Evolutionary conservation across 139 green algal genomes (phyloP).

Genomic region (Zygnema circumcarinatum): DNA sequence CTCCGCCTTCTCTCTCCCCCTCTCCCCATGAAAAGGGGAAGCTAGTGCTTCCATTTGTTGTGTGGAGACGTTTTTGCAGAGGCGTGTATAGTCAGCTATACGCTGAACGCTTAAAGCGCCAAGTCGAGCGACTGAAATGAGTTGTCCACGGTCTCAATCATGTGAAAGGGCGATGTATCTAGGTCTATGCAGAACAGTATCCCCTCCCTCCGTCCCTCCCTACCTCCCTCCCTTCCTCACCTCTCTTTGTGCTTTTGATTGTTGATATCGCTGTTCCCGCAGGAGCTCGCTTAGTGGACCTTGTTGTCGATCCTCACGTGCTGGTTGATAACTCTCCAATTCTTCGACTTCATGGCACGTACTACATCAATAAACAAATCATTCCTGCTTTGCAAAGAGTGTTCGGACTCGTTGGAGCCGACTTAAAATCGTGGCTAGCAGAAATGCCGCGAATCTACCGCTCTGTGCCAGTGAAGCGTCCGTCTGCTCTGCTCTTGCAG

Average conservation of each 20-base stretch:
- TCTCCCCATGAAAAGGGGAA: background rate
- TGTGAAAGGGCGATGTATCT: background rate
- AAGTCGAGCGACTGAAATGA: too few species aligned
- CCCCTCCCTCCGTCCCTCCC: too few species aligned
- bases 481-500: background rate
- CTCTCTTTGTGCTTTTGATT: too few species aligned
- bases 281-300: slow-evolving; percentile 53
- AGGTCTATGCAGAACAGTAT: too few species aligned
- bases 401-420: slow-evolving; percentile 85
- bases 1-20: slow-evolving; percentile 11
- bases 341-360: slow-evolving; percentile 82
- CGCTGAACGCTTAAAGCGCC: too few species aligned
- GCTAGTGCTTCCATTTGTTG: too few species aligned
- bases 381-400: slow-evolving; percentile 88
- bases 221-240: too few species aligned
- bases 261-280: too few species aligned
- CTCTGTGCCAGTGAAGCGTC: slow-evolving; percentile 14
- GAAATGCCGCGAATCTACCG: slow-evolving; percentile 71
- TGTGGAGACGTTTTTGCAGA: background rate
- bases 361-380: slow-evolving; percentile 97
- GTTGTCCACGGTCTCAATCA: background rate
- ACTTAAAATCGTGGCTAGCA: slow-evolving; percentile 85
- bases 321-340: slow-evolving; percentile 70
- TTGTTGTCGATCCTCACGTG: slow-evolving; percentile 71
- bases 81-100: too few species aligned